phyloP scores from a whole-genome alignment of 2,329 filamentous ascomycete genomes.

The Fusarium fujikuroi region DNA sequence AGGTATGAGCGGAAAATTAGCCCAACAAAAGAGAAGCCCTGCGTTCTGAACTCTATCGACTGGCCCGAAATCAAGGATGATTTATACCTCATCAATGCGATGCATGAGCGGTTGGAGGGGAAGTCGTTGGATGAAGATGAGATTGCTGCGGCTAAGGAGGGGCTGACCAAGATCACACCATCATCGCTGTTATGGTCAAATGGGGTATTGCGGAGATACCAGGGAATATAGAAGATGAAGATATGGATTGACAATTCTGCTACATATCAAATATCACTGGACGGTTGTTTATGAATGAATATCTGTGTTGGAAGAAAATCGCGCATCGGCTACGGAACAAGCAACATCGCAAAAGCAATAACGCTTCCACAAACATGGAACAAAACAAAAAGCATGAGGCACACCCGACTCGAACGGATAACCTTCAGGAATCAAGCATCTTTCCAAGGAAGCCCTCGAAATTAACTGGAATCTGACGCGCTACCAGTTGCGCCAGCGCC shows the following conservation, averaged over 20 bases:
- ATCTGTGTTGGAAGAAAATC: neutral
- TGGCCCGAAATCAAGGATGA: slow-evolving; percentile 2
- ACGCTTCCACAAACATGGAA: fast-evolving
- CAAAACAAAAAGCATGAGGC: slow-evolving; percentile 9
- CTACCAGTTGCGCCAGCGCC: slow-evolving; percentile 26
- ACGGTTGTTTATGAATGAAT: fast-evolving
- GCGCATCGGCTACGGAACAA: neutral
- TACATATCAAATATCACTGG: fast-evolving
- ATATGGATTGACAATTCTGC: fast-evolving
- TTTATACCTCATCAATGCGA: neutral
- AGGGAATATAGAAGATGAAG: neutral
- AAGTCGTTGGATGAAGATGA: neutral
- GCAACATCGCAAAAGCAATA: neutral
- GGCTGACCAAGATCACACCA: neutral
- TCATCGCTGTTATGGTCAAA: neutral
- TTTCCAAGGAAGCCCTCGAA: neutral
- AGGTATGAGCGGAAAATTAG: neutral
- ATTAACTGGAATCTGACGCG: slow-evolving; percentile 20
- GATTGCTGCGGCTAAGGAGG: neutral
- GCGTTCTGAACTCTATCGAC: neutral
- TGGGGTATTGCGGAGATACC: neutral
- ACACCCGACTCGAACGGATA: slow-evolving; percentile 25
- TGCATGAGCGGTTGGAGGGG: neutral
- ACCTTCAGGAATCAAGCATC: slow-evolving; percentile 17
- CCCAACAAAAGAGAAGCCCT: neutral